A percentile compares a stretch with the other conserved stretches of the same genome.
phyloP scores from a whole-genome alignment of 495 filamentous ascomycete genomes.

The Tuber magnatum region DNA sequence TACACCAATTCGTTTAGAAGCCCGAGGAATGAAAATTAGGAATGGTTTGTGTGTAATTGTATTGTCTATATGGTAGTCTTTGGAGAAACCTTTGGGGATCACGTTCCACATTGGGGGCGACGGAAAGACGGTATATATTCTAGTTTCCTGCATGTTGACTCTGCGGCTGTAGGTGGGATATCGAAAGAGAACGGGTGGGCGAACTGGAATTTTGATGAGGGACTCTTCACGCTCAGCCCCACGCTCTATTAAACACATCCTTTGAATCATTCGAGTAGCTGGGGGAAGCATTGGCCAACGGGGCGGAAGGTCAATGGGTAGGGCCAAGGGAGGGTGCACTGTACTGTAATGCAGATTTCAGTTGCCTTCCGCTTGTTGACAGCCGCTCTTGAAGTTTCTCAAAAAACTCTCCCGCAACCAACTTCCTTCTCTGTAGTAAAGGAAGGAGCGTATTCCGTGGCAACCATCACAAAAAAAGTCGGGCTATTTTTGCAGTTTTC shows the following conservation, averaged over 20 bases:
- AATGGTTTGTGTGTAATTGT: conserved; percentile 16
- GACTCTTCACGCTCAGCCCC: conserved; percentile 25
- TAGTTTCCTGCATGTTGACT: conserved; percentile 27
- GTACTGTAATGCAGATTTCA: not conserved
- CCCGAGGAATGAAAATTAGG: conserved; percentile 2
- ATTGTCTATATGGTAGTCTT: conserved; percentile 4
- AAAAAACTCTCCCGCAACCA: conserved; percentile 2
- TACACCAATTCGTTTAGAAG: conserved; percentile 15
- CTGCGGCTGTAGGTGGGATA: conserved; percentile 30
- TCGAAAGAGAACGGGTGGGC: conserved; percentile 24
- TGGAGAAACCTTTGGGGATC: conserved; percentile 17
- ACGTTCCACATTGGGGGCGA: conserved; percentile 16
- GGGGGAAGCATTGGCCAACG: conserved; percentile 21
- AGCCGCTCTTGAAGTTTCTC: conserved; percentile 7
- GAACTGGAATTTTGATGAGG: conserved; percentile 16
- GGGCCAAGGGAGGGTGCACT: conserved; percentile 5
- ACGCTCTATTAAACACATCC: not conserved
- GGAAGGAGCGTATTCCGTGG: conserved; percentile 11
- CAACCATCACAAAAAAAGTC: conserved; percentile 1
- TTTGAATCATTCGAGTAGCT: conserved; percentile 8
- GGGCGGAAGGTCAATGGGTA: not conserved
- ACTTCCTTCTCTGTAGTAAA: conserved; percentile 4
- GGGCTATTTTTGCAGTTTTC: conserved; percentile 16
- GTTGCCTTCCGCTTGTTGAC: conserved; percentile 15
- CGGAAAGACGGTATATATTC: conserved; percentile 15